Evolutionary conservation across 2,329 filamentous ascomycete species (phyloP), one percentile per base, ranked within the genome.

Genomic region (Arthroderma sp.): DNA sequence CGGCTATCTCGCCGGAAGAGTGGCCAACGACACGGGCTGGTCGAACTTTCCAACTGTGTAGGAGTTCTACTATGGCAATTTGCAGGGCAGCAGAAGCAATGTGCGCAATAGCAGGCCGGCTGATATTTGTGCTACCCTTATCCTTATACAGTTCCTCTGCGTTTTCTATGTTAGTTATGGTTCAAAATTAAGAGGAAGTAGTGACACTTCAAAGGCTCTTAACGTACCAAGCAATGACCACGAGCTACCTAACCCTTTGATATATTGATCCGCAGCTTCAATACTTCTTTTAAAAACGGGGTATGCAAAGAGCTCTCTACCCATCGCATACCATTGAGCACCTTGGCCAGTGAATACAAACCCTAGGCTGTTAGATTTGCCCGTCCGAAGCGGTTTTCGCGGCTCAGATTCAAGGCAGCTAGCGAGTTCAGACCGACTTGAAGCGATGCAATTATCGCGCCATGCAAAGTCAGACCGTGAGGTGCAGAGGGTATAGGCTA

Each of bases 1-100:
- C 54, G 6, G 51, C 52, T 36, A 59, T 57, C 37, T 59, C 57
- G n/a, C 57, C 57, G 31, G 47, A 50, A 2, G 53, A 56, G 45
- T 59, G 57, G 1, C 57, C 57, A 4, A 54, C 49, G 6, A 51
- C 49, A 8, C 40, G 42, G 5, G 40, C 36, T 10, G 52, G 51
- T 4, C 11, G 29, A 8, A 55, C 38, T 29, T 38, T 46, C 47
- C 43, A 53, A 6, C 38, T 40, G 4, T 38, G 30, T 3, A 58
- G 45, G 5, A 56, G 45, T 5, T 56, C 51, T 2, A 58, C 46
- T 11, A 56, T 28, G 4, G 47, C 47, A 8, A 57, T 40, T 38
- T 58, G 55, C 2, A 57, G 9, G 8, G 48, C 53, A 5, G 48
- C 51, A 34, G 52, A 30, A 36, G 47, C 29, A 45, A 47, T 30